Evolutionary conservation across 345 rosid genomes (phyloP), one percentile per base, ranked within the genome.

Genomic region (Turritis glabra): DNA sequence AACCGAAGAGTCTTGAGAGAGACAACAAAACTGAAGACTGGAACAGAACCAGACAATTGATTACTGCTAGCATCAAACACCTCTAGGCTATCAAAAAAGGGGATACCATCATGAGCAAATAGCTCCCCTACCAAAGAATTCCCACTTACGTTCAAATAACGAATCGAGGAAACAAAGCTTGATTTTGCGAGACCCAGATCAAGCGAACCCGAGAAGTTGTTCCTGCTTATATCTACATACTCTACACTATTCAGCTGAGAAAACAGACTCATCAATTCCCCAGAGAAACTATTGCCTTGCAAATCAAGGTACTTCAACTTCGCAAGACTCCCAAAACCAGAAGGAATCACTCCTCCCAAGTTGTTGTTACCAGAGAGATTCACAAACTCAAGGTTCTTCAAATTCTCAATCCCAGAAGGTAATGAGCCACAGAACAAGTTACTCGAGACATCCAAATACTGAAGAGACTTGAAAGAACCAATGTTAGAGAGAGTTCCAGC

Each of bases 61-160:
- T 90, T 93, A 65, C 83, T 71, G 79, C 90, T 90, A 12, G 89
- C 98, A 90, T 93, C 98, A 60, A 93, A 84, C 69, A 89, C 97
- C 76, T 93, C 96, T 70, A 90, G 80, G 65, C 88, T 88, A 79
- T 90, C 97, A 37, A 93, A 93, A 84, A 58, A 93, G 2, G 96
- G 89, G 73, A 87, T 80, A 51, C 93, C 96, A 69, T 88, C 98
- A 65, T 88, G 89, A 73, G 90, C 85, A 68, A 90, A 90, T 65
- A 89, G 86, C 81, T 84, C 64, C 13, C 96, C 97, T 18, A 22
- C 81, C 76, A 93, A 62, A 59, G 81, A 52, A 72, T 92, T 90
- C 47, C 67, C 74, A 81, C 98, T 90, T 46, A 87, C 64, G 64
- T 90, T 90, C 75, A 90, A 57, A 76, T 85, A 77, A 53, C 77